Percentiles rank a stretch among this genome's conserved stretches.
Conservation (phyloP, 2,329 filamentous ascomycete genomes). For the Aspergillus sojae region DNA sequence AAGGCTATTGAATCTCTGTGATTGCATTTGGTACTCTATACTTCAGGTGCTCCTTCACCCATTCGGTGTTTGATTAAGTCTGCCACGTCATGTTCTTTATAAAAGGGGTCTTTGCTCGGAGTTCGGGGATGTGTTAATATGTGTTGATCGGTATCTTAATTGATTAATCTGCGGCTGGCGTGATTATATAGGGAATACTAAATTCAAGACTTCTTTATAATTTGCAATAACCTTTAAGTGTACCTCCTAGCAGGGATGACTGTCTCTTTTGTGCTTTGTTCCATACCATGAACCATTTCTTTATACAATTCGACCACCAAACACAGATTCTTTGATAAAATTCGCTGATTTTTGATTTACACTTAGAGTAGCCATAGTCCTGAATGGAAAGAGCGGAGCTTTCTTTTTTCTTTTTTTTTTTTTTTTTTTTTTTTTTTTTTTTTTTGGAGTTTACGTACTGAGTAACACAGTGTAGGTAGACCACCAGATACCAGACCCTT, state of each 20-base stretch:
- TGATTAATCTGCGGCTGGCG: neutral
- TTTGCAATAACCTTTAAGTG: neutral
- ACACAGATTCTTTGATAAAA: too few relatives aligned
- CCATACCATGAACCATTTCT: neutral
- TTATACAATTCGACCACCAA: neutral
- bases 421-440: neutral
- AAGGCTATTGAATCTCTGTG: conserved; percentile 60
- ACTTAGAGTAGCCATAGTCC: neutral
- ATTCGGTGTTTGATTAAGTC: neutral
- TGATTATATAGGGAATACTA: neutral
- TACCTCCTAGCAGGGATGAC: neutral
- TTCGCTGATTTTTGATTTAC: neutral
- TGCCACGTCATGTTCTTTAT: neutral
- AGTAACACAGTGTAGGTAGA: neutral
- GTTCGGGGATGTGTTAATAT: neutral
- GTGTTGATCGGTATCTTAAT: neutral
- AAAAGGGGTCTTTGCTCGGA: neutral
- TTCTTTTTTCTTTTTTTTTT: neutral
- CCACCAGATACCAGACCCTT: neutral
- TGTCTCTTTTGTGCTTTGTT: neutral
- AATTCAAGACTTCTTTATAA: neutral
- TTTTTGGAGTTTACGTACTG: neutral
- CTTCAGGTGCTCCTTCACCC: neutral
- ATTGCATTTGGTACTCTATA: conserved; percentile 5
- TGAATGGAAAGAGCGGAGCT: neutral